Base-by-base conservation (phyloP, 1,139 yeast genomes). In the Magnusiomyces tetraspermus region DNA sequence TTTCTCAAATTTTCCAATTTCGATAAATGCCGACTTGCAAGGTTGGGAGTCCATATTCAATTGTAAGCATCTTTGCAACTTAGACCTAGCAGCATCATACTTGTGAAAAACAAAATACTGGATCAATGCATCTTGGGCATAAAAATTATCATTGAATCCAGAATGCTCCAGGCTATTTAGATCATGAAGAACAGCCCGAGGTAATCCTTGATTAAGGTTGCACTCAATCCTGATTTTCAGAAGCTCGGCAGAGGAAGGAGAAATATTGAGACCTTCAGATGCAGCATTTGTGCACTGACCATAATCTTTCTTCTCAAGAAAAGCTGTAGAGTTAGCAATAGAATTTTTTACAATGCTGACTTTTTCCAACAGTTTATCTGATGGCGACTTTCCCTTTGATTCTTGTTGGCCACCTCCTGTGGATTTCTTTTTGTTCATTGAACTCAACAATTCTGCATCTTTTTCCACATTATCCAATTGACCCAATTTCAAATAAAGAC, bases 21-120 rank as follows among this genome's bases (percentile, higher is more conserved):
- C 68, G 58, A 76, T 80, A 53, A 79, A 67, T 2, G 73, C 61
- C 40, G 62, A 63, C 31, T 80, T 79, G 66, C 94, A 85, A 3
- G 63, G 65, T 46, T 71, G 70, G 58, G 73, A 75, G 53, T 85
- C 95, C 61, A 85, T 84, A 64, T 87, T 86, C 48, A 76, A 77
- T 58, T 83, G 78, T 51, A 86, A 70, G 63, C 95, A 86, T 57
- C 74, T 74, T 57, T 81, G 77, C 42, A 80, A 71, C 33, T 73
- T 71, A 55, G 68, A 73, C 60, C 76, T 67, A 0, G 86, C 77
- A 44, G 71, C 71, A 22, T 75, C 76, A 58, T 74, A 76, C 55
- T 81, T 82, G 44, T 71, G 70, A 46, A 78, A 73, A 11, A 79
- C 76, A 61, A 71, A 80, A 49, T 77, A 70, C 53, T 77, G 70